A percentile compares a stretch with the other conserved stretches of the same genome.
Conservation (phyloP, 768 basidiomycete genomes). For the Lactarius trivialis region DNA sequence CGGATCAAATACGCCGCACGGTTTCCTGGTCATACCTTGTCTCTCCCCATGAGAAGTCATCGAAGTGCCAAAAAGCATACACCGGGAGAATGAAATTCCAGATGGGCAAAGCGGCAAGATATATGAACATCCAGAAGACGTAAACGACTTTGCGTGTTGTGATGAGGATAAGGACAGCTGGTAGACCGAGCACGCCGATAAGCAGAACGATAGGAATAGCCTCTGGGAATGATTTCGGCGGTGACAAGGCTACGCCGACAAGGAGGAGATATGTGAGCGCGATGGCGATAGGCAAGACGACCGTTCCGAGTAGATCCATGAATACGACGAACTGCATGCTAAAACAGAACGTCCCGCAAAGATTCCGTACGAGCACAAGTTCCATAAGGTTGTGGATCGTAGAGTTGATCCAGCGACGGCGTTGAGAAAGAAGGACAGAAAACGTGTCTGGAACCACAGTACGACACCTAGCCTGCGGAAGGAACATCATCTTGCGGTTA, state of each 20-base stretch:
- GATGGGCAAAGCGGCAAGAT: conserved; percentile 84
- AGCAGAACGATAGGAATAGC: conserved; percentile 92
- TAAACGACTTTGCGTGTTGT: conserved; percentile 94
- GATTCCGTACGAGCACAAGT: conserved; percentile 90
- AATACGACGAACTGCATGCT: conserved; percentile 99
- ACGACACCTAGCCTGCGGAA: conserved; percentile 90
- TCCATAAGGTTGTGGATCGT: conserved; percentile 99
- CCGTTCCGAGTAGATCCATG: conserved; percentile 90
- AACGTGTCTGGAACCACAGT: conserved; percentile 98
- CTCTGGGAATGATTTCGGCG: conserved; percentile 81
- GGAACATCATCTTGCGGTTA: conserved; percentile 98
- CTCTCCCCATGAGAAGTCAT: conserved; percentile 99
- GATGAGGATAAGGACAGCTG: conserved; percentile 85
- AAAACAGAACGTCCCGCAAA: conserved; percentile 99
- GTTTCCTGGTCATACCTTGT: conserved; percentile 59
- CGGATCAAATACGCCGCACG: neutral
- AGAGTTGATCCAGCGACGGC: conserved; percentile 98
- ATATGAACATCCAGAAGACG: conserved; percentile 97
- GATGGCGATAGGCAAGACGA: conserved; percentile 93
- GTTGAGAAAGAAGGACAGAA: conserved; percentile 86
- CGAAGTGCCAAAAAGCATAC: conserved; percentile 99
- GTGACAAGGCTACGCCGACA: conserved; percentile 68
- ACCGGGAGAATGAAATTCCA: conserved; percentile 95
- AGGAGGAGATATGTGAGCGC: conserved; percentile 83
- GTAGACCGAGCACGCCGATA: conserved; percentile 86